Evolutionary conservation across 1,284 basidiomycete species (phyloP), one percentile per base, ranked within the genome.

Genomic region (Athelia sp.): DNA sequence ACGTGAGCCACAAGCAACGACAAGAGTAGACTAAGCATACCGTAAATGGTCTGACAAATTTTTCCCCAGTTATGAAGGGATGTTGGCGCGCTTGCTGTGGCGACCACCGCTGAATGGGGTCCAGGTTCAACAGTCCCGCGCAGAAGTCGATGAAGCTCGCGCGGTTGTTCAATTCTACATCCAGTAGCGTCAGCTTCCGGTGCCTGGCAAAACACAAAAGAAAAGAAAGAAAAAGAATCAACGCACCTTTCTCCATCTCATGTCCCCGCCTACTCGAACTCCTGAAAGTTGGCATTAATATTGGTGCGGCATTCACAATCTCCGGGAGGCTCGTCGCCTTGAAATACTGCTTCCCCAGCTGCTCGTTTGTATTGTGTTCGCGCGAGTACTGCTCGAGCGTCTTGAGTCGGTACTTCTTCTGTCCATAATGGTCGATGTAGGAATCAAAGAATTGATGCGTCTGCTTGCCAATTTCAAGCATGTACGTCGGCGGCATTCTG

Each of bases 261-360:
- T 87, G 82, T 50, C 82, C 80, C 60, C 90, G 89, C 54, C 91
- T 79, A 47, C 84, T 85, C 59, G 84, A 66, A 2, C 80, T 74
- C 62, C 88, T 88, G 60, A 82, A 83, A 34, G 76, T 75, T 19
- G 92, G 86, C 77, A 96, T 86, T 21, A 43, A n/a, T 43, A n/a
- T n/a, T 18, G 95, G 93, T 49, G 97, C 95, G 50, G 90, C 90
- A 67, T 93, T 93, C 67, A 99, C 90, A 61, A 99, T 97, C 53
- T 99, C 96, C 3, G 91, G 93, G 45, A 99, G 71, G 18, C 92
- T 89, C 15, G 84, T 93, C 21, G 94, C 93, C 66, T 94, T 93
- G 77, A 99, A 99, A 68, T 99, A 99, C 68, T 98, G 94, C 68
- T 99, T 98, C 59, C 93, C 94, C 0, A 95, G 94, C 65, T 97